phyloP scores from a whole-genome alignment of 441 rosid genomes.

The Corymbia calophylla region DNA sequence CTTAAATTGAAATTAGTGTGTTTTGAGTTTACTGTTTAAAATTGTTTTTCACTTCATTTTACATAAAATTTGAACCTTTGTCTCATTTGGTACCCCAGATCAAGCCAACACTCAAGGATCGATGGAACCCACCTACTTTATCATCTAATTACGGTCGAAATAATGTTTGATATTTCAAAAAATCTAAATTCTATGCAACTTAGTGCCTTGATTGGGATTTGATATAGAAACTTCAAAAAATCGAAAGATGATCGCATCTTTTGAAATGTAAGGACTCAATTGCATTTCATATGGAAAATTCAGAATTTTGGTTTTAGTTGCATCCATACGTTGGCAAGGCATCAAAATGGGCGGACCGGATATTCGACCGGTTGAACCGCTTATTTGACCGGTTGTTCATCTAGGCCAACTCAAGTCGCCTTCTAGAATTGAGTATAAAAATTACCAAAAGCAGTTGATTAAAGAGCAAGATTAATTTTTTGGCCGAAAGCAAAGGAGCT shows the following conservation, averaged over 20 bases:
- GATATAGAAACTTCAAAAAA: background rate
- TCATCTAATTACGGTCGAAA: background rate
- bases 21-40: background rate
- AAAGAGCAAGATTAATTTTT: background rate
- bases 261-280: background rate
- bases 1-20: background rate
- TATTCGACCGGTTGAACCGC: background rate
- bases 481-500: background rate
- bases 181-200: background rate
- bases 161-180: background rate
- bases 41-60: background rate
- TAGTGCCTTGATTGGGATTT: background rate
- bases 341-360: background rate
- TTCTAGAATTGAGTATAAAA: background rate
- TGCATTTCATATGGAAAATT: background rate
- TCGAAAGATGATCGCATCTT: background rate
- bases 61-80: background rate
- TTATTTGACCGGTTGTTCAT: background rate
- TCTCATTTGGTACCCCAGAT: background rate
- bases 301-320: background rate
- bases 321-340: background rate
- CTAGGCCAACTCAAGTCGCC: background rate
- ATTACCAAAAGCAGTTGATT: background rate
- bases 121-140: background rate
- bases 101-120: background rate